Conservation (phyloP, 768 basidiomycete genomes). For the Suillus luteus region DNA sequence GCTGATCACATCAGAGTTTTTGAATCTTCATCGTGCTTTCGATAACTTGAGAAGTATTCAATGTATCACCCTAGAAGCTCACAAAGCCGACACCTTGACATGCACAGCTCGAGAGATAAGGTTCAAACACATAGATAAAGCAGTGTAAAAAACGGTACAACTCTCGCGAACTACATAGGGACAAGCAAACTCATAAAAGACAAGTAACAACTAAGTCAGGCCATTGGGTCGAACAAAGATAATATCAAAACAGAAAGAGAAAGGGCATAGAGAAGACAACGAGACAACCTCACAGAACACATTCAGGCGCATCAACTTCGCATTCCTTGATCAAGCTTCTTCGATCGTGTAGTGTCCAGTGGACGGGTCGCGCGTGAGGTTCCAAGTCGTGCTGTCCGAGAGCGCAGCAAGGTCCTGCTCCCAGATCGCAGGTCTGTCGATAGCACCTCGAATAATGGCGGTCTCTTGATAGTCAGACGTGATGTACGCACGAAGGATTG, state of each 20-base stretch:
- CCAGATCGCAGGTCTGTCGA: constrained; percentile 2
- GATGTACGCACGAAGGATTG: constrained; percentile 4
- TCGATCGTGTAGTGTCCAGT: background rate
- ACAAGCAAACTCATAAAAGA: background rate
- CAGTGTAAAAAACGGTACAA: background rate
- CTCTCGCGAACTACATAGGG: background rate
- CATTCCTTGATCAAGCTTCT: background rate
- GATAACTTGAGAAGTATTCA: too few relatives aligned
- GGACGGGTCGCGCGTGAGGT: background rate
- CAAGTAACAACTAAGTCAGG: background rate
- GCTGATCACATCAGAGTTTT: too few relatives aligned
- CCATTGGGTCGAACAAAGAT: background rate
- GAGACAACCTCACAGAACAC: background rate
- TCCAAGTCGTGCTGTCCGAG: background rate
- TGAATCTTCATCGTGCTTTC: too few relatives aligned
- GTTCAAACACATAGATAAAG: background rate
- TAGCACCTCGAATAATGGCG: background rate
- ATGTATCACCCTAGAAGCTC: background rate
- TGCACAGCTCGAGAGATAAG: background rate
- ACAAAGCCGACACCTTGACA: background rate
- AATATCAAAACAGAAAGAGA: background rate
- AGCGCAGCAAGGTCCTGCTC: background rate
- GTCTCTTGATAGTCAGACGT: constrained; percentile 9
- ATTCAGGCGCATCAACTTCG: background rate
- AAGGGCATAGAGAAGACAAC: too few relatives aligned